These are phyloP conservation scores for Candida taoyuanica DNA, from an alignment of 805 yeast species.

Conservation along the genomic window DNA sequence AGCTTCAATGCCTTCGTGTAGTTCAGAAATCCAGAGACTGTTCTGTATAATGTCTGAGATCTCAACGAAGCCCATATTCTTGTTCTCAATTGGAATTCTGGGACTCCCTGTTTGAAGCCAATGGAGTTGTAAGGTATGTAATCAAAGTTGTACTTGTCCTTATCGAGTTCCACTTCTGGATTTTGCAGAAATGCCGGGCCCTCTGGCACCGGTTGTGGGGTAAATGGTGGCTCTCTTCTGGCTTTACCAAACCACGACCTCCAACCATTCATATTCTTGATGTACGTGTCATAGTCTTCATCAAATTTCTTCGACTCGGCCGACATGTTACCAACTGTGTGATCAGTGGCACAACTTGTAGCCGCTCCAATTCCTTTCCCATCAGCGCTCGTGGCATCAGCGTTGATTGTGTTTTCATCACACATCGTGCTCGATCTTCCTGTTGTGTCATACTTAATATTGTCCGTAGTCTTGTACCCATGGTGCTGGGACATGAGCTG, in stretches of 20 bases:
- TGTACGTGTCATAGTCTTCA: neutral
- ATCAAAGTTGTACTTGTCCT: conserved; percentile 21
- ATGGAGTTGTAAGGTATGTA: conserved; percentile 68
- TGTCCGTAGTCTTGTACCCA: conserved; percentile 26
- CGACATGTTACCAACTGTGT: neutral
- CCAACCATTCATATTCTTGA: neutral
- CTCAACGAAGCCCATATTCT: conserved; percentile 85
- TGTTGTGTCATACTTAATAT: conserved; percentile 22
- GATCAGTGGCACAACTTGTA: no score
- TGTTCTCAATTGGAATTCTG: conserved; percentile 63
- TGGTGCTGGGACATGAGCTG: conserved; percentile 56
- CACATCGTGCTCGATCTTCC: neutral
- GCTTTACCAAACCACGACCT: neutral
- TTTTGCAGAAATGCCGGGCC: conserved; percentile 1
- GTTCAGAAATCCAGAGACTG: conserved; percentile 80
- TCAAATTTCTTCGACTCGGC: neutral
- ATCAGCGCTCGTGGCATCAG: no score
- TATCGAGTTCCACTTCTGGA: conserved; percentile 15
- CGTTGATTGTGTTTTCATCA: neutral
- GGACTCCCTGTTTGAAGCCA: conserved; percentile 66
- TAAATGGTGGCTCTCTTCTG: conserved; percentile 3
- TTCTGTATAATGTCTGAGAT: conserved; percentile 78
- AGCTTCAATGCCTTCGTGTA: conserved; percentile 70
- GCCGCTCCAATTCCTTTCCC: no score
- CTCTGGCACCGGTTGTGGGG: conserved; percentile 10